These are phyloP conservation scores for Silene coronaria DNA, from an alignment of 179 eudicot species.

Conservation along the genomic window DNA sequence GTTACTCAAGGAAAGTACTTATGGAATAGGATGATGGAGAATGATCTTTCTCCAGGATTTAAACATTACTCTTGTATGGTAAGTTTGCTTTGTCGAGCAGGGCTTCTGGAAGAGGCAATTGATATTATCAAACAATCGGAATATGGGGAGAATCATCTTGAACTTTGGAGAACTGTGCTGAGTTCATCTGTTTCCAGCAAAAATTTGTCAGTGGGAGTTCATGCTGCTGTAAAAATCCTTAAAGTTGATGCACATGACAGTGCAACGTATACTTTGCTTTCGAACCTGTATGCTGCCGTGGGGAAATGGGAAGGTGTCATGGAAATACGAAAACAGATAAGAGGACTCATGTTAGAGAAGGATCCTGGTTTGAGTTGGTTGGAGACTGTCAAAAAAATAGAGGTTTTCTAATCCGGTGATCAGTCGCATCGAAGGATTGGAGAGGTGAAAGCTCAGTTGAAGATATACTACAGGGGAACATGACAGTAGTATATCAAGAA, in stretches of 20 bases:
- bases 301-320: conserved; percentile 69
- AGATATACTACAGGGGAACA: conserved; percentile 34
- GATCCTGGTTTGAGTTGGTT: conserved; percentile 93
- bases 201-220: conserved; percentile 42
- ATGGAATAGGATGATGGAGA: conserved; percentile 62
- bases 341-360: conserved; percentile 44
- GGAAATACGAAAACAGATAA: conserved; percentile 54
- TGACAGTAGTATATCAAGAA: conserved; percentile 23
- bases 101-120: conserved; percentile 67
- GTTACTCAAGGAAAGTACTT: conserved; percentile 47
- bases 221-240: conserved; percentile 52
- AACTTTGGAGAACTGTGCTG: conserved; percentile 69
- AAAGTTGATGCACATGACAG: conserved; percentile 46
- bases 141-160: conserved; percentile 33
- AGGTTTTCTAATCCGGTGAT: conserved; percentile 65
- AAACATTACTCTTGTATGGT: conserved; percentile 88
- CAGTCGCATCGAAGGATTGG: conserved; percentile 42
- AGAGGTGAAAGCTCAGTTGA: conserved; percentile 45
- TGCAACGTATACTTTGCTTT: conserved; percentile 51
- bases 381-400: conserved; percentile 36
- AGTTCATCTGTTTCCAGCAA: conserved; percentile 54
- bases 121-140: conserved; percentile 49
- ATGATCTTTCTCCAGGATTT: conserved; percentile 40
- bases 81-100: conserved; percentile 74
- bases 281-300: conserved; percentile 61